Evolutionary conservation across 768 basidiomycete genomes (phyloP), one percentile per base, ranked within the genome.

Genomic region (Scleroderma citrinum): DNA sequence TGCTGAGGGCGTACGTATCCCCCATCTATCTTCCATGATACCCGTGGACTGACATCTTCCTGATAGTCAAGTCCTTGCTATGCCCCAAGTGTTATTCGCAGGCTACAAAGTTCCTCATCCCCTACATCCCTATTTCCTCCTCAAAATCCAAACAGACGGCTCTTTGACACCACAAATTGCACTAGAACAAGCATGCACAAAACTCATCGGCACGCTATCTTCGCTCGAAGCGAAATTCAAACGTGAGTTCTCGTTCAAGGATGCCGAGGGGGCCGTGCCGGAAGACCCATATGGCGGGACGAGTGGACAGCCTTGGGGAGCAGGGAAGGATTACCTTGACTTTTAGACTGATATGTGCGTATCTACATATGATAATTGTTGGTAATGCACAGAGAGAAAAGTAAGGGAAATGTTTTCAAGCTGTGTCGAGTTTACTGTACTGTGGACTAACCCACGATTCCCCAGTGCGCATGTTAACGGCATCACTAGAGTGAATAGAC

Each of bases 71-170:
- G 84, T 98, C 24, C 83, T 97, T 30, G 69, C 83, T 7, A 87
- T 88, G 79, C 86, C 90, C 6, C 76, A 83, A 56, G 83, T 97
- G 56, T 83, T 93, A 52, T 98, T 98, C 64, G 94, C 94, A 1
- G 96, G 96, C 2, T 98, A 98, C 82, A 92, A 94, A 72, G 92
- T 93, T 34, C 95, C 95, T 0, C 96, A 97, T 60, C 95, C 96
- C 1, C 81, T 95, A 19, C 91, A 96, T 55, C 92, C 94, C 7
- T 80, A 93, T 65, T 95, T 98, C 70, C 75, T 90, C 49, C 81
- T 99, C 68, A 97, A 96, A 68, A 81, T 98, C 48, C 96, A 97
- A 70, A 97, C 94, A 2, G 92, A 97, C 67, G 91, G 92, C 20
- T 75, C 81, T 1, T 69, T 83, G 40, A 88, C 93, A 16, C 92